Conservation (phyloP, 306 rosid species). For the Hylodesmum podocarpum region DNA sequence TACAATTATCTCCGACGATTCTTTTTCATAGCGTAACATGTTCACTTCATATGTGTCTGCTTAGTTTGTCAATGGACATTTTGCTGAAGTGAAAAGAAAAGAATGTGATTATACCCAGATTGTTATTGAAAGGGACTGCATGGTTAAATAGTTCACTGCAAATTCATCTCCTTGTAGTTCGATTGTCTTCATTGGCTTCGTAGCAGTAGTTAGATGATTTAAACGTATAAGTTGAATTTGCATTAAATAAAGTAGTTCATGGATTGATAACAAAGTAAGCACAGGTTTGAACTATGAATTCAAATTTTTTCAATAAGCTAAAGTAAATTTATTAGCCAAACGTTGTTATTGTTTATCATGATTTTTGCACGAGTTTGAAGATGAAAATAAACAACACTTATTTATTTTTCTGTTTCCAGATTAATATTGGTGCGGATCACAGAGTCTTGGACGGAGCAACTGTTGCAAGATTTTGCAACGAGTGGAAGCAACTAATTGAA, state of each 20-base stretch:
- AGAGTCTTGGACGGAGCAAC: constrained; percentile 98
- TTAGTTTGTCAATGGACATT: background rate
- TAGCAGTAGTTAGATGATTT: background rate
- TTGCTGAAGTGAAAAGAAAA: background rate
- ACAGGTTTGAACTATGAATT: constrained; percentile 7
- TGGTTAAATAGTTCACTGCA: background rate
- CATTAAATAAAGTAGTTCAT: background rate
- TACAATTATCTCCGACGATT: background rate
- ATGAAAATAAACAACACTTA: constrained; percentile 18
- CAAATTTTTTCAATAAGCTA: background rate
- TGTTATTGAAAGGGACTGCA: background rate
- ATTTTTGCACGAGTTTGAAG: constrained; percentile 8
- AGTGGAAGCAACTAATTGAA: constrained; percentile 80
- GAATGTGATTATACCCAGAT: background rate
- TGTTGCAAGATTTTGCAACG: constrained; percentile 84
- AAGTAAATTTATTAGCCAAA: background rate
- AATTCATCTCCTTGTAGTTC: constrained; percentile 2
- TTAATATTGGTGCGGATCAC: constrained; percentile 92
- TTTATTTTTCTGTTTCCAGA: constrained; percentile 43
- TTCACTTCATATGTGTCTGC: background rate
- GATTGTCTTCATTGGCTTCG: background rate
- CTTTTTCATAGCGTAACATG: background rate
- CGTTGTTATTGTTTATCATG: background rate
- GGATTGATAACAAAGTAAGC: background rate
- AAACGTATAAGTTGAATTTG: background rate